Percentiles rank a stretch among this genome's conserved stretches.
Conservation (phyloP, 2,329 filamentous ascomycete species). For the Xylaria sp. region DNA sequence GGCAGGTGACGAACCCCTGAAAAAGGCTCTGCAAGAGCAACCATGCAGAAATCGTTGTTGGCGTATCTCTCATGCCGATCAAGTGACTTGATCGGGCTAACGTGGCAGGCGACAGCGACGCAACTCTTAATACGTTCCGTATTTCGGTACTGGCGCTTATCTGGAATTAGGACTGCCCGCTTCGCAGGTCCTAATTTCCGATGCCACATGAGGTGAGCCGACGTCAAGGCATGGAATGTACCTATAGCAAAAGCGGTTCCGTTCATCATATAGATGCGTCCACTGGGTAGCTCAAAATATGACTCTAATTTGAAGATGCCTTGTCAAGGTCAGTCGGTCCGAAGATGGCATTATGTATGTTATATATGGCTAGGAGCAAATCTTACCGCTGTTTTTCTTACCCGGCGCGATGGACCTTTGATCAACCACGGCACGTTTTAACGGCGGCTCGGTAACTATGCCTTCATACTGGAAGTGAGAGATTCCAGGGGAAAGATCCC, state of each 20-base stretch:
- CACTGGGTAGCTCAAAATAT: background rate
- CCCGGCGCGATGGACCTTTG: background rate
- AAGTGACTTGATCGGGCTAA: background rate
- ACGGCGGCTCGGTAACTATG: background rate
- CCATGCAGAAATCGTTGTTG: conserved; percentile 7
- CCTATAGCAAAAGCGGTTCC: background rate
- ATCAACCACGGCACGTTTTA: background rate
- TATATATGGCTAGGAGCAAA: background rate
- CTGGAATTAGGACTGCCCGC: background rate
- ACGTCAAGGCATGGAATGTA: background rate
- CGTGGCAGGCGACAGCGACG: background rate
- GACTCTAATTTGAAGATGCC: background rate
- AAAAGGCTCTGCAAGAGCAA: background rate
- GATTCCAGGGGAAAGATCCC: background rate
- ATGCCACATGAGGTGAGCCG: background rate
- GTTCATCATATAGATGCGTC: background rate
- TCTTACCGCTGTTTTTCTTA: background rate
- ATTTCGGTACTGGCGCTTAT: background rate
- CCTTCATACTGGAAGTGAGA: background rate
- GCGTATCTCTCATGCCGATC: too few species aligned
- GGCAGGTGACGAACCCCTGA: background rate
- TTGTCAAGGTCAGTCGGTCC: background rate
- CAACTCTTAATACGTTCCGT: background rate
- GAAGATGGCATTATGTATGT: background rate
- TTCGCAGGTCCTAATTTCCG: background rate